Base-by-base conservation (phyloP, 306 rosid species). In the Pyrus communis region DNA sequence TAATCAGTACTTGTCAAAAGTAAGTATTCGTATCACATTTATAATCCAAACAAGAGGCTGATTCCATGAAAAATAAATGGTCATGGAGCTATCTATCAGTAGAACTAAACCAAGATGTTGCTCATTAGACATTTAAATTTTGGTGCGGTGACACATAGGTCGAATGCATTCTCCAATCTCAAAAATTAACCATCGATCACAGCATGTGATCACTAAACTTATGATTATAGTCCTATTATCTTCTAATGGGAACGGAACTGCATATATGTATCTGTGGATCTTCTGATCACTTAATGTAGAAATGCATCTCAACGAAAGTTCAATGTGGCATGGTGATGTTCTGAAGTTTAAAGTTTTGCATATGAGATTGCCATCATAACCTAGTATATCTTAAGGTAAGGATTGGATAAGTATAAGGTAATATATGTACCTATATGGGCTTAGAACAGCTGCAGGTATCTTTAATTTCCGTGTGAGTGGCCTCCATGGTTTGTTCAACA, bases 371-470 rank as follows among this genome's bases (percentile, higher is more conserved):
- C 35, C 71, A 68, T 68, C 31, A 61, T 40, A 38, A 60, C 55
- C n/a, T 21, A 9, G 43, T n/a, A 18, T 30, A 17, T 7, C 17
- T 21, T 23, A 14, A 27, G 74, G 70, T 40, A 62, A 31, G 2
- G 42, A 49, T 15, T 7, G 18, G 18, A 21, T n/a, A 22, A 11
- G 78, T 74, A 40, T 61, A 18, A 40, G 30, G 58, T 73, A 22
- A 40, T 63, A 75, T 57, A 61, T 28, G 75, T 86, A 93, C 98
- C 98, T 85, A 78, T 94, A 94, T 19, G 98, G 98, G 63, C 98
- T 94, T 33, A 94, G 79, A 82, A 94, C 3, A 74, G 97, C 98
- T 59, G 98, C 98, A 82, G 97, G 96, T 80, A 94, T 91, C 86
- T 91, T 94, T 38, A 94, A 75, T 80, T 91, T 94, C 74, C 98